Base-by-base conservation (phyloP, 1,284 basidiomycete species). In the Marasmius tenuissimus region DNA sequence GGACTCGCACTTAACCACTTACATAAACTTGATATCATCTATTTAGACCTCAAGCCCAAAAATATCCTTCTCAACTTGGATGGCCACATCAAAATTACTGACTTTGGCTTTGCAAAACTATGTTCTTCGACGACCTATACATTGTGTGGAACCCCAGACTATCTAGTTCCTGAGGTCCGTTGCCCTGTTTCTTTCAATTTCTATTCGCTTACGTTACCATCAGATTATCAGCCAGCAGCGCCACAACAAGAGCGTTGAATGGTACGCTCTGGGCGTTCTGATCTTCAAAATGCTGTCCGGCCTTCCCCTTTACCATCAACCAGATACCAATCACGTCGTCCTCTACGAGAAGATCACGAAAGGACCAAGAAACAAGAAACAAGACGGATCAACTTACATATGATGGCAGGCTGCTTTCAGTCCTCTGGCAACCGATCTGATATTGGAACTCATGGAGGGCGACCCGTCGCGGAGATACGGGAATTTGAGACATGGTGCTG, bases 211-310 rank as follows among this genome's bases (percentile, higher is more conserved):
- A 64, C 47, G 39, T 47, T 54, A n/a, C 12, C n/a, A 4, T 56
- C 62, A 90, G 88, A 87, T 96, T 65, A 91, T 98, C 59, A 87
- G 89, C 63, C 92, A 94, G 67, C 91, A 93, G 67, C 90, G 96
- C 3, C 98, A 99, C 79, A 98, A 97, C 81, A 98, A 98, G 77
- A 92, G 88, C 68, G 97, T 99, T 1, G 97, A 99, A 72, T 99
- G 97, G 97, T 99, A 98, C 75, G 96, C 97, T 0, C 85, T 99
- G 38, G 97, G 97, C 54, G 95, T 99, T 34, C 84, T 99, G 73
- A 89, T 98, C 58, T 99, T 95, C 75, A 97, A 99, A 75, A 99
- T 98, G 92, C 89, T 98, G 64, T 89, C 93, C 4, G 93, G 93
- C 5, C 87, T 91, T 16, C 92, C 92, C 5, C 92, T 92, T 0